Conservation (phyloP, 805 yeast genomes). For the Spathaspora hagerdaliae region DNA sequence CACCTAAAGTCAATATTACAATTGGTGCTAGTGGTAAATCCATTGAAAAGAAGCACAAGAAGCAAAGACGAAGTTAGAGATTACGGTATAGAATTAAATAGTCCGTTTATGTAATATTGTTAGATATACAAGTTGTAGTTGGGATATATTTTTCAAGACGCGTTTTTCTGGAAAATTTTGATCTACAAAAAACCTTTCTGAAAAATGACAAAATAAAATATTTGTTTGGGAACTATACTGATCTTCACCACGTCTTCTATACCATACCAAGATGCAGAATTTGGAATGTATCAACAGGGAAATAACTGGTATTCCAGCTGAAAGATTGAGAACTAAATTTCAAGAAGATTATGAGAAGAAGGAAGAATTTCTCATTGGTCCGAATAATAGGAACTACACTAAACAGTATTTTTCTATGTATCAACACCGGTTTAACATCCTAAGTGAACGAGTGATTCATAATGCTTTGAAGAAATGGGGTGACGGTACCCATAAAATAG, state of each 20-base stretch:
- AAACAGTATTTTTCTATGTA: conserved; percentile 43
- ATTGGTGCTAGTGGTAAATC: conserved; percentile 89
- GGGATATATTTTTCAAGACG: no score
- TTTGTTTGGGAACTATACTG: no score
- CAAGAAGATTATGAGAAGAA: not conserved
- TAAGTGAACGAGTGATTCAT: conserved; percentile 29
- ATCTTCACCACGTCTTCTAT: not conserved
- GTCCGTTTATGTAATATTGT: no score
- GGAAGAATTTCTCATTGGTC: conserved; percentile 2
- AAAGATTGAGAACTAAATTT: not conserved
- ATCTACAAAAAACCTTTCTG: no score
- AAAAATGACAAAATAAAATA: no score
- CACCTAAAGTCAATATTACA: conserved; percentile 95
- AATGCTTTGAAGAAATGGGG: conserved; percentile 52
- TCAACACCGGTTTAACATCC: conserved; percentile 31
- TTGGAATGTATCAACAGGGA: not conserved
- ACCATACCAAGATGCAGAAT: not conserved
- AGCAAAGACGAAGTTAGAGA: conserved; percentile 27
- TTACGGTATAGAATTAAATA: no score
- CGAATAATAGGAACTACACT: conserved; percentile 26
- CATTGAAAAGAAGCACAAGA: conserved; percentile 44
- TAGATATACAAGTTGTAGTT: no score
- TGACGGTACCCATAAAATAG: conserved; percentile 30
- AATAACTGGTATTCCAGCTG: not conserved
- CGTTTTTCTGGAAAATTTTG: no score